Evolutionary conservation across 768 basidiomycete species (phyloP).

Genomic region (Collybiopsis luxurians): DNA sequence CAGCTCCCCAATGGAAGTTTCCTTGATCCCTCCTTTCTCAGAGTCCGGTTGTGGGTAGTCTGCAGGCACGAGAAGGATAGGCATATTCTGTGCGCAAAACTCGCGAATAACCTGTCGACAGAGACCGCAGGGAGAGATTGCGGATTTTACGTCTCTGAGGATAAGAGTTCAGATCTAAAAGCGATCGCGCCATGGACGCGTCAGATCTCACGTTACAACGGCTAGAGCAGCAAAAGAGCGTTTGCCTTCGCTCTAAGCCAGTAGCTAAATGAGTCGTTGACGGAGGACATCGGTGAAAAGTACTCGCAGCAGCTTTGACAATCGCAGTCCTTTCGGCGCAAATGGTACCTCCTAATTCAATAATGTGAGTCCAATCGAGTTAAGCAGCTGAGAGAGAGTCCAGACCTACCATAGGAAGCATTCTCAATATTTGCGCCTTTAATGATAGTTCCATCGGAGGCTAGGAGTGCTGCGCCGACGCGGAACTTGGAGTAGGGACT

Average conservation of each 20-base stretch:
- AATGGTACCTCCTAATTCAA: slow-evolving; percentile 72
- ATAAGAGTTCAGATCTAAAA: background rate
- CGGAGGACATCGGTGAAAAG: background rate
- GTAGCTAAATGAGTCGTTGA: background rate
- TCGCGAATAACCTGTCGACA: slow-evolving; percentile 91
- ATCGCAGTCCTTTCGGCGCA: slow-evolving; percentile 95
- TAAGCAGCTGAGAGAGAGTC: background rate
- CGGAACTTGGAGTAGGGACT: slow-evolving; percentile 88
- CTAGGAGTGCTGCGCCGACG: slow-evolving; percentile 85
- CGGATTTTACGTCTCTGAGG: slow-evolving; percentile 60
- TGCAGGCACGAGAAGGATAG: slow-evolving; percentile 67
- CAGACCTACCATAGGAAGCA: slow-evolving; percentile 76
- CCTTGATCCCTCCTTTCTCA: slow-evolving; percentile 50
- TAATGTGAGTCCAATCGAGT: background rate
- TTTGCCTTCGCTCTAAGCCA: slow-evolving; percentile 74
- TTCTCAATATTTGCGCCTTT: slow-evolving; percentile 94
- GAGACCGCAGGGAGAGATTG: slow-evolving; percentile 87
- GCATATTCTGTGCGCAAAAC: slow-evolving; percentile 75
- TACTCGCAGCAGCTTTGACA: slow-evolving; percentile 86
- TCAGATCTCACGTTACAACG: slow-evolving; percentile 59
- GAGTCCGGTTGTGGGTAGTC: slow-evolving; percentile 47
- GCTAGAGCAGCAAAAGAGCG: slow-evolving; percentile 73
- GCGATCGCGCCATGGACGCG: background rate
- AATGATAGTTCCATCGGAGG: slow-evolving; percentile 67
- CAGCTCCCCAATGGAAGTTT: slow-evolving; percentile 69